Conservation (phyloP, 768 basidiomycete genomes). For the Vararia minispora region DNA sequence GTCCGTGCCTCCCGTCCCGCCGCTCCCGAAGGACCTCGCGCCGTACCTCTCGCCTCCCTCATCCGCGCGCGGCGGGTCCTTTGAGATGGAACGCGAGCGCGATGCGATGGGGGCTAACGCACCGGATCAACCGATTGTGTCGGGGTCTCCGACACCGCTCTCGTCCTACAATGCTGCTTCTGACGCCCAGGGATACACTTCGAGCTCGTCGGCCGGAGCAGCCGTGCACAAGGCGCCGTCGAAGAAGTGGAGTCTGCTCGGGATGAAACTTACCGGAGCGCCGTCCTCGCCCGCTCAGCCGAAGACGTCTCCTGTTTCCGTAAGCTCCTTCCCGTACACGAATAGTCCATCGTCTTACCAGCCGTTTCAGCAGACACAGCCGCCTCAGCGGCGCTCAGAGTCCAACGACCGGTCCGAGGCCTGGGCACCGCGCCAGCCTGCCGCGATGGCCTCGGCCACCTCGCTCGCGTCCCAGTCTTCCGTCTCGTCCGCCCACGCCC, state of each 20-base stretch:
- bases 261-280: slow-evolving; percentile 59
- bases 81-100: slow-evolving; percentile 29
- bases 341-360: too few relatives aligned
- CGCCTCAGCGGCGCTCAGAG: slow-evolving; percentile 56
- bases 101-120: slow-evolving; percentile 35
- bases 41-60: slow-evolving; percentile 63
- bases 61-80: slow-evolving; percentile 42
- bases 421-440: slow-evolving; percentile 62
- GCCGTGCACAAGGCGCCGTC: slow-evolving; percentile 64
- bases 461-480: slow-evolving; percentile 70
- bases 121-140: slow-evolving; percentile 28
- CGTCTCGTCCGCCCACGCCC: slow-evolving; percentile 46
- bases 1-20: slow-evolving; percentile 86
- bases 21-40: slow-evolving; percentile 83
- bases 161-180: slow-evolving; percentile 16
- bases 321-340: too few relatives aligned
- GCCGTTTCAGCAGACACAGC: slow-evolving; percentile 56
- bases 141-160: slow-evolving; percentile 18
- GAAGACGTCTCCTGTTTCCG: slow-evolving; percentile 26
- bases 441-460: slow-evolving; percentile 69
- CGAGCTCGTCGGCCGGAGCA: slow-evolving; percentile 34
- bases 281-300: slow-evolving; percentile 48
- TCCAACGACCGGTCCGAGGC: slow-evolving; percentile 48
- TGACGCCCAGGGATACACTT: slow-evolving; percentile 22
- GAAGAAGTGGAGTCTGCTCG: slow-evolving; percentile 94